Percentiles rank a stretch among this genome's conserved stretches.
Conservation (phyloP, 2,329 filamentous ascomycete species). For the Periglandula ipomoeae region DNA sequence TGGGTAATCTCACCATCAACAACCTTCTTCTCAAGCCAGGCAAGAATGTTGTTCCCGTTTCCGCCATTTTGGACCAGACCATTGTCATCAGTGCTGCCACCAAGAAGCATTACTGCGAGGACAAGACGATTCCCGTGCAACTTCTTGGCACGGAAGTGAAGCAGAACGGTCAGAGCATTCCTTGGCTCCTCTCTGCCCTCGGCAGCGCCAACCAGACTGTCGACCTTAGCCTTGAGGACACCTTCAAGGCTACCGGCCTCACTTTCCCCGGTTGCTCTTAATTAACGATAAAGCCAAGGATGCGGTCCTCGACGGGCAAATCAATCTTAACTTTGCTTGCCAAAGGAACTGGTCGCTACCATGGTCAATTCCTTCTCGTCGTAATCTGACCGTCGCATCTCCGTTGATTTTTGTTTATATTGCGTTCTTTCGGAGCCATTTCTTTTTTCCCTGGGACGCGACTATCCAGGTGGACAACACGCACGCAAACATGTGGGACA, state of each 20-base stretch:
- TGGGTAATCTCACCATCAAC: slow-evolving; percentile 49
- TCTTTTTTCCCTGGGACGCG: background rate
- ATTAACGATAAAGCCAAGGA: background rate
- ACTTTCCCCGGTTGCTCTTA: slow-evolving; percentile 6
- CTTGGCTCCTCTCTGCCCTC: slow-evolving; percentile 49
- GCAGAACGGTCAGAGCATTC: slow-evolving; percentile 41
- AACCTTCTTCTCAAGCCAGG: slow-evolving; percentile 52
- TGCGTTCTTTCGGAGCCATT: background rate
- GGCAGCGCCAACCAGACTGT: slow-evolving; percentile 40
- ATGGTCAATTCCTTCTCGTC: background rate
- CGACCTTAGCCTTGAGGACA: slow-evolving; percentile 39
- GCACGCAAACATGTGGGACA: background rate
- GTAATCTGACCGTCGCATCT: background rate
- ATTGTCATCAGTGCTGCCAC: slow-evolving; percentile 32
- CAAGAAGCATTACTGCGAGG: slow-evolving; percentile 40
- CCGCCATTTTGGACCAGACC: slow-evolving; percentile 41
- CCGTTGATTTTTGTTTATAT: background rate
- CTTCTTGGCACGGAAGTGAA: slow-evolving; percentile 43
- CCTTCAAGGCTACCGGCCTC: slow-evolving; percentile 22
- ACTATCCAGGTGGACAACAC: background rate
- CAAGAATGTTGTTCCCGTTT: slow-evolving; percentile 45
- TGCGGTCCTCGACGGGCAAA: background rate
- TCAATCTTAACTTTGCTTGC: background rate
- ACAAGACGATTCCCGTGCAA: slow-evolving; percentile 44
- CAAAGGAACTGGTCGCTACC: background rate